Evolutionary conservation across 495 filamentous ascomycete species (phyloP), one percentile per base, ranked within the genome.

Genomic region (Lasiosphaeris hirsuta): DNA sequence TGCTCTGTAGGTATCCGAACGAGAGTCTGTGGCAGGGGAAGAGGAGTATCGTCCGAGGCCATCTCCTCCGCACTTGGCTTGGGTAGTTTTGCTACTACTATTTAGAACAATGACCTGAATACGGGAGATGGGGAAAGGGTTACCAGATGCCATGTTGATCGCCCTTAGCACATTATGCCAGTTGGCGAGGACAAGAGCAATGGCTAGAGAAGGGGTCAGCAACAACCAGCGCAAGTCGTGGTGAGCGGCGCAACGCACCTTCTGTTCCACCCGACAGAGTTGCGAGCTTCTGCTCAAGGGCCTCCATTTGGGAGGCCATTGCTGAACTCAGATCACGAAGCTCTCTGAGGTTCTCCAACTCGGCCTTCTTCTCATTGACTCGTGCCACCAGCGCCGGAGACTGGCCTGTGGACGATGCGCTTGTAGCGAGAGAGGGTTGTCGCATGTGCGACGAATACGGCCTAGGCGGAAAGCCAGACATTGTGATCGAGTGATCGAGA

Each of bases 131-230:
- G 13, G 47, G 56, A 14, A 48, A 56, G 58, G 72, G 88, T 69
- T 84, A 98, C 94, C 84, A 51, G 91, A 96, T 56, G 95, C 92
- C 86, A 98, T 95, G 67, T 88, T 89, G 64, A 98, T 97, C 38
- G 92, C 92, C 49, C 88, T 82, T 15, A 98, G 79, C 51, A 98
- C 92, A 69, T 92, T 95, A 64, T 96, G 88, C 94, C 94, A 98
- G 71, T 98, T 98, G 45, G 89, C 83, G 59, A 98, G 74, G 14
- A 98, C 94, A 45, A 86, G 84, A 46, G 94, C 94, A 67, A 98
- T 91, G 63, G 91, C 93, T 94, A 14, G 2, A 8, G 13, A 37
- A 11, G 30, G 54, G 23, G 23, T 30, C 2, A 30, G 23, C 23
- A 30, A 30, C 23, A 30, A 30, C 23, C 23, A 30, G 23, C 5